phyloP scores from a whole-genome alignment of 2,329 filamentous ascomycete genomes.

The Coniosporium tulheliwenetii region DNA sequence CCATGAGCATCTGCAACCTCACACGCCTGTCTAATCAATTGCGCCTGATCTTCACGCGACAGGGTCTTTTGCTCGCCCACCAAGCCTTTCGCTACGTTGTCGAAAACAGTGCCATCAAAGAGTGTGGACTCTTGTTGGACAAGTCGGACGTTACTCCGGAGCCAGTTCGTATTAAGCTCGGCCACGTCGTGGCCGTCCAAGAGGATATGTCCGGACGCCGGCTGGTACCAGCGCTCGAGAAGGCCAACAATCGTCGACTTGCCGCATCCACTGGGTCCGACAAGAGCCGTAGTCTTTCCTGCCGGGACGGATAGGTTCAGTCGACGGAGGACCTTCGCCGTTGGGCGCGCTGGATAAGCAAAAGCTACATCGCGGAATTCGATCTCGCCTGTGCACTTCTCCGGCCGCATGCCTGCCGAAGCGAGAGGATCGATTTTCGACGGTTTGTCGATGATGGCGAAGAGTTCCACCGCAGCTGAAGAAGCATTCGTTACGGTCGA shows the following conservation, averaged over 20 bases:
- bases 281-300: constrained; percentile 29
- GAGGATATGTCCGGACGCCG: constrained; percentile 12
- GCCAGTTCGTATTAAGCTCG: constrained; percentile 15
- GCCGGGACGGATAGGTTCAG: constrained; percentile 20
- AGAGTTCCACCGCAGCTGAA: constrained; percentile 25
- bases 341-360: constrained; percentile 43
- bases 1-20: constrained; percentile 17
- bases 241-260: constrained; percentile 21
- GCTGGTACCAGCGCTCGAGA: constrained; percentile 18
- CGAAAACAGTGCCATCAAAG: constrained; percentile 17
- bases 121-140: constrained; percentile 21
- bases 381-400: constrained; percentile 30
- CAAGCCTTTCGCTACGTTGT: constrained; percentile 21
- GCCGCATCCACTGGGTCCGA: constrained; percentile 21
- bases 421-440: constrained; percentile 23
- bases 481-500: constrained; percentile 26
- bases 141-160: constrained; percentile 15
- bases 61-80: constrained; percentile 11
- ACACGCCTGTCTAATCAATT: constrained; percentile 18
- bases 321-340: constrained; percentile 18
- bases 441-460: constrained; percentile 23
- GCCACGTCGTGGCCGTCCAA: constrained; percentile 15
- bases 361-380: constrained; percentile 52
- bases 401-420: constrained; percentile 8
- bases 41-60: constrained; percentile 11